Evolutionary conservation across 805 yeast genomes (phyloP), one percentile per base, ranked within the genome.

Genomic region (Lipomyces anomalus): DNA sequence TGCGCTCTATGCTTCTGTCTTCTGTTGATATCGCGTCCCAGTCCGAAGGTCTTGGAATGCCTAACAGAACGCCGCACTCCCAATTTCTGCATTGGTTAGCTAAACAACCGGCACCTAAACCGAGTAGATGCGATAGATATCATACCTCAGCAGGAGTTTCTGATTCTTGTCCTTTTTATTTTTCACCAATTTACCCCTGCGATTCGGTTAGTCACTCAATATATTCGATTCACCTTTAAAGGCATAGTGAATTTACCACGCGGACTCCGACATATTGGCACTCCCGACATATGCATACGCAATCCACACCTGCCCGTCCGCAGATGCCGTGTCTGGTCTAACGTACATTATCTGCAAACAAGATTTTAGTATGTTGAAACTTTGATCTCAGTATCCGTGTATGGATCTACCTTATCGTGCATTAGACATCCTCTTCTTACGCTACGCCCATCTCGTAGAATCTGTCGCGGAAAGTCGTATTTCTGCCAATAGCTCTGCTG

Each of bases 321-420:
- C 13, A n/a, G 18, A 13, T 5, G 43, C 22, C 6, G 43, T 38
- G 21, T 49, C 50, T 18, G 41, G 43, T 24, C 55, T 36, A 9
- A 51, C 51, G 28, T 42, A 35, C 54, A 51, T 42, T 3, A n/a
- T n/a, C n/a, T n/a, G n/a, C n/a, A n/a, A 29, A 16, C 13, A 16
- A 29, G 2, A 2, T 29, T n/a, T n/a, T n/a, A n/a, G n/a, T n/a
- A n/a, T n/a, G n/a, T n/a, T n/a, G n/a, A n/a, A n/a, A n/a, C n/a
- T n/a, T n/a, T n/a, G n/a, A n/a, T n/a, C n/a, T n/a, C n/a, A n/a
- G n/a, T n/a, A n/a, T n/a, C n/a, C n/a, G n/a, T n/a, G n/a, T n/a
- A n/a, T n/a, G n/a, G n/a, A n/a, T n/a, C n/a, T n/a, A 51, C 39
- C 35, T 51, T 51, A 29, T 49, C 48, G 35, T 51, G 55, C 54